These are phyloP conservation scores for Podaxis sp. DNA, from an alignment of 768 basidiomycete genomes.

Conservation along the genomic window DNA sequence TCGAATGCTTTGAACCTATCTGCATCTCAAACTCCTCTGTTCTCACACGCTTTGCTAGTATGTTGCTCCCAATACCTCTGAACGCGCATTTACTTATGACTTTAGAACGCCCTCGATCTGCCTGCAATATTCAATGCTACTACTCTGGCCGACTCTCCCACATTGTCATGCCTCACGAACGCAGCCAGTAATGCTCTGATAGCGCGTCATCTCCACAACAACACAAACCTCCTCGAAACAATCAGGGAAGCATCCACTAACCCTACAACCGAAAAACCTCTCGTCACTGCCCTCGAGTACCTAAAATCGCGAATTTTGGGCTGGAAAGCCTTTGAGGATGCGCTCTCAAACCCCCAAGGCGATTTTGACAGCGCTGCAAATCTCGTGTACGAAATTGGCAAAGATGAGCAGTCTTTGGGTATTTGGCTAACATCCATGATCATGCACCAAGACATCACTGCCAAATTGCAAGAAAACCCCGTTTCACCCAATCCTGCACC, in stretches of 20 bases:
- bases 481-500: slow-evolving; percentile 26
- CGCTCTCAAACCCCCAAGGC: slow-evolving; percentile 47
- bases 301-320: slow-evolving; percentile 47
- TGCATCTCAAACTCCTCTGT: slow-evolving; percentile 61
- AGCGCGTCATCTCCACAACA: slow-evolving; percentile 43
- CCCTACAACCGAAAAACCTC: slow-evolving; percentile 33
- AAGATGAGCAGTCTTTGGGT: slow-evolving; percentile 64
- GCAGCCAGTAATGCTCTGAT: slow-evolving; percentile 65
- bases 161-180: slow-evolving; percentile 52
- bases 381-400: slow-evolving; percentile 56
- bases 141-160: slow-evolving; percentile 46
- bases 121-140: slow-evolving; percentile 47
- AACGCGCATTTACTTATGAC: background rate
- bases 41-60: slow-evolving; percentile 45
- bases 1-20: slow-evolving; percentile 59
- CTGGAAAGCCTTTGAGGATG: slow-evolving; percentile 61
- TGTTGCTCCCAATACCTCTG: slow-evolving; percentile 16
- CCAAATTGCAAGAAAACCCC: slow-evolving; percentile 39
- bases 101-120: slow-evolving; percentile 56
- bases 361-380: slow-evolving; percentile 44
- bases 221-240: slow-evolving; percentile 36
- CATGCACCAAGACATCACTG: slow-evolving; percentile 47
- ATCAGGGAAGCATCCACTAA: slow-evolving; percentile 34
- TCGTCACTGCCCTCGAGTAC: slow-evolving; percentile 32
- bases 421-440: slow-evolving; percentile 72